Base-by-base conservation (phyloP, 768 basidiomycete genomes). In the Calvatia gigantea region DNA sequence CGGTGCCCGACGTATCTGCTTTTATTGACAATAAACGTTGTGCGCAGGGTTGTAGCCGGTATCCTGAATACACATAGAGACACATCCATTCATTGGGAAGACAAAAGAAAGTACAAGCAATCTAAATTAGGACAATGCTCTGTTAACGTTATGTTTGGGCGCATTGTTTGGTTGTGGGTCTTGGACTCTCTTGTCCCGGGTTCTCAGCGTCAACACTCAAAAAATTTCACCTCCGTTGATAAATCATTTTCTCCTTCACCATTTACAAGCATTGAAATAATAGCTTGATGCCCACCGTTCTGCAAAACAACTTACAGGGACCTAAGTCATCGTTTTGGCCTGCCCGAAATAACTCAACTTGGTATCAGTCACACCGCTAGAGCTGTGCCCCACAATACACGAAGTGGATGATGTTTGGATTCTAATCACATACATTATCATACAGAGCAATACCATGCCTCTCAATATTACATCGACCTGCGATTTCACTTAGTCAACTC, bases 101-200 rank as follows among this genome's bases (percentile, higher is more conserved):
- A 59, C 45, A 56, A 45, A 27, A 41, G 37, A 58, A 42, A 41
- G 12, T 11, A 59, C 47, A 58, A 52, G 50, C 31, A 27, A 9
- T 42, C 19, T 17, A 21, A 31, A 33, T 8, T 41, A 35, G 23
- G 15, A 32, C 12, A 28, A 32, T 21, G 27, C 14, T 56, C 39
- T 31, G 29, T 46, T 21, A 23, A 21, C 45, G 9, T 14, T 15
- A 15, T 45, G 17, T 48, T 33, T 48, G 46, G 28, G n/a, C n/a
- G n/a, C n/a, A n/a, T n/a, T n/a, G n/a, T n/a, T n/a, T n/a, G n/a
- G n/a, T n/a, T n/a, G n/a, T n/a, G n/a, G n/a, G n/a, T n/a, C n/a
- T n/a, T n/a, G n/a, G n/a, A n/a, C n/a, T n/a, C n/a, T n/a, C n/a
- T n/a, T n/a, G n/a, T n/a, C n/a, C n/a, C 11, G 15, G 25, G 35